phyloP scores from a whole-genome alignment of 257 asterid genomes.

The Plectranthus barbatus region DNA sequence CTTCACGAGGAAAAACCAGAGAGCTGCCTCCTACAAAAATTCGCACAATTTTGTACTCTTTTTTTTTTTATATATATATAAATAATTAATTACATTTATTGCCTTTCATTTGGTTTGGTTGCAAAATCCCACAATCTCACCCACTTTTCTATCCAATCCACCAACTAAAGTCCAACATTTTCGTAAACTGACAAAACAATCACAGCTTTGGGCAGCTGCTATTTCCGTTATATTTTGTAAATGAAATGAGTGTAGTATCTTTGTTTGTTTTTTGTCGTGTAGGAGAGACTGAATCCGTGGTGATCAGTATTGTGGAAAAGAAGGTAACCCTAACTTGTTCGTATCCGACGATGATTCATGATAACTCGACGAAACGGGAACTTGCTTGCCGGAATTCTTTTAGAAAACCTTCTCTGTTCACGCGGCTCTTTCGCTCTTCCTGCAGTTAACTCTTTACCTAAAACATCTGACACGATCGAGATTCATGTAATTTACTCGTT shows the following conservation, averaged over 20 bases:
- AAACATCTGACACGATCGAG: neutral
- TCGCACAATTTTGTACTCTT: too few species aligned
- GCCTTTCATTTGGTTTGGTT: too few species aligned
- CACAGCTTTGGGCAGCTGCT: constrained; percentile 10
- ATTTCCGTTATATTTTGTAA: neutral
- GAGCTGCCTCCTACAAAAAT: too few species aligned
- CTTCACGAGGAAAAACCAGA: too few species aligned
- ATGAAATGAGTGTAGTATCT: neutral
- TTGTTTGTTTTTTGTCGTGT: neutral
- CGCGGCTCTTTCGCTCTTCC: constrained; percentile 31
- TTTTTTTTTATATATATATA: too few species aligned
- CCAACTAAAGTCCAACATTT: neutral
- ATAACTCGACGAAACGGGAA: constrained; percentile 13
- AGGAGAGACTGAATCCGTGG: constrained; percentile 75
- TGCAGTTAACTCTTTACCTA: constrained; percentile 21
- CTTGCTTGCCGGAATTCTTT: constrained; percentile 22
- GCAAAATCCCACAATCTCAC: neutral
- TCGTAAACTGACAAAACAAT: neutral
- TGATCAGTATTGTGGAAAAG: constrained; percentile 64
- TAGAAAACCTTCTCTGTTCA: constrained; percentile 22
- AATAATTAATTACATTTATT: too few species aligned
- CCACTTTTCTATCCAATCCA: neutral
- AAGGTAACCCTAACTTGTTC: constrained; percentile 61
- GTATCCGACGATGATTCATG: constrained; percentile 19
- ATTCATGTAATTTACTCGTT: neutral